Evolutionary conservation across 2,329 filamentous ascomycete species (phyloP).

Genomic region (Amauroascus niger): DNA sequence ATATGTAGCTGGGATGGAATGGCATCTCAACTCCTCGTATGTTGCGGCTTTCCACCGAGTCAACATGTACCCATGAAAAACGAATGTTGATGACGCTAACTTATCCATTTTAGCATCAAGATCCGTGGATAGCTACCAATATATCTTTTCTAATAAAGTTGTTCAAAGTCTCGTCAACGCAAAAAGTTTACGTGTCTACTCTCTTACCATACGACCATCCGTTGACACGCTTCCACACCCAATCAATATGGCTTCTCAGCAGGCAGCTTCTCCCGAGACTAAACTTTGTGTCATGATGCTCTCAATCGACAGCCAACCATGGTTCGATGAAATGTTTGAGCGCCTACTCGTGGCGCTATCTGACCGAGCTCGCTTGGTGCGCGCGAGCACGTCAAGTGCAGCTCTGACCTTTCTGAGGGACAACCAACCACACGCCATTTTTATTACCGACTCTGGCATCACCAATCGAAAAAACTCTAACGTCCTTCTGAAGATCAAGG

Average conservation of each 20-base stretch:
- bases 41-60: too few relatives aligned
- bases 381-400: background rate
- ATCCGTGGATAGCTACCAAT: too few relatives aligned
- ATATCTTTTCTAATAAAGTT: too few relatives aligned
- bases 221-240: background rate
- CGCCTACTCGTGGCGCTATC: background rate
- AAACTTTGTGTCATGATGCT: background rate
- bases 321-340: conserved; percentile 3
- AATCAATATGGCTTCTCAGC: conserved; percentile 2
- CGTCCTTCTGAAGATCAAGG: conserved; percentile 18
- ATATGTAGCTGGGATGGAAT: too few relatives aligned
- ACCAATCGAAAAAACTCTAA: conserved; percentile 14
- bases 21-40: too few relatives aligned
- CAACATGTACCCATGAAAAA: too few relatives aligned
- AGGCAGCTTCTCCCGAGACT: background rate
- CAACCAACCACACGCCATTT: conserved; percentile 15
- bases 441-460: conserved; percentile 23
- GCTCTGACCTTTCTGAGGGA: conserved; percentile 2
- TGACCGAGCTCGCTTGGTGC: background rate
- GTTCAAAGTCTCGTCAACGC: too few relatives aligned
- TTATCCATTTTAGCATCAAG: too few relatives aligned
- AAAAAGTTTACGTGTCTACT: too few relatives aligned
- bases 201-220: too few relatives aligned
- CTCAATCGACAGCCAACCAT: background rate
- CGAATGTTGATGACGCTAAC: too few relatives aligned